phyloP scores from a whole-genome alignment of 2,329 filamentous ascomycete species.

The Claviceps fusiformis region DNA sequence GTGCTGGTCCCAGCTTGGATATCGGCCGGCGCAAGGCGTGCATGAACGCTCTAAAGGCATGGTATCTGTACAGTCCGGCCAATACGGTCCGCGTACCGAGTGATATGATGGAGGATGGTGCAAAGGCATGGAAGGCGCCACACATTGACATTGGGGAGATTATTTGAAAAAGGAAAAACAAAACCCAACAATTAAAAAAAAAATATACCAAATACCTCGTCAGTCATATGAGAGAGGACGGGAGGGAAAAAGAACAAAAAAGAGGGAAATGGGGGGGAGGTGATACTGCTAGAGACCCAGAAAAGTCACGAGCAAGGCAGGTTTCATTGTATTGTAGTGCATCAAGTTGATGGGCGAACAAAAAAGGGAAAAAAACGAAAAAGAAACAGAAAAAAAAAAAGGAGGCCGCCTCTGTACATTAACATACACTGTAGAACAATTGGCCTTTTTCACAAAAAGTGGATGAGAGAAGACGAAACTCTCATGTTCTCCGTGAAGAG shows the following conservation, averaged over 20 bases:
- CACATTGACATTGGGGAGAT: conserved; percentile 62
- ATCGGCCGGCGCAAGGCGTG: conserved; percentile 67
- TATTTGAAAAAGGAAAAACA: conserved; percentile 24
- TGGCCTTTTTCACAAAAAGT: not conserved
- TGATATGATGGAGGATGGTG: conserved; percentile 49
- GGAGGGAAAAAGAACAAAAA: not conserved
- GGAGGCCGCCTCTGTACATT: conserved; percentile 20
- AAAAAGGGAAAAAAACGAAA: not conserved
- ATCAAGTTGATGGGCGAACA: conserved; percentile 1
- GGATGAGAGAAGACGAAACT: not conserved
- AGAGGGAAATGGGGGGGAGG: not conserved
- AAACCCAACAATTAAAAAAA: not conserved
- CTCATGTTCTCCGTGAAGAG: too few species aligned
- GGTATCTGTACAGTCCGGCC: conserved; percentile 88
- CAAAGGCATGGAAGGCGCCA: conserved; percentile 50
- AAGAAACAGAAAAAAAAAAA: not conserved
- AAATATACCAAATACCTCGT: not conserved
- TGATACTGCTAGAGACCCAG: not conserved
- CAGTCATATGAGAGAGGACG: not conserved
- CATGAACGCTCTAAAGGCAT: conserved; percentile 76
- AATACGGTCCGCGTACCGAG: conserved; percentile 52
- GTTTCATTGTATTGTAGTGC: not conserved
- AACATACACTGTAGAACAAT: conserved; percentile 26
- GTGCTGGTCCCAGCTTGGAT: conserved; percentile 62
- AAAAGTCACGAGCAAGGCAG: not conserved